A percentile compares a stretch with the other conserved stretches of the same genome.
Evolutionary conservation across 2,329 filamentous ascomycete genomes (phyloP).

Genomic region (Ceratocystis colombiana): DNA sequence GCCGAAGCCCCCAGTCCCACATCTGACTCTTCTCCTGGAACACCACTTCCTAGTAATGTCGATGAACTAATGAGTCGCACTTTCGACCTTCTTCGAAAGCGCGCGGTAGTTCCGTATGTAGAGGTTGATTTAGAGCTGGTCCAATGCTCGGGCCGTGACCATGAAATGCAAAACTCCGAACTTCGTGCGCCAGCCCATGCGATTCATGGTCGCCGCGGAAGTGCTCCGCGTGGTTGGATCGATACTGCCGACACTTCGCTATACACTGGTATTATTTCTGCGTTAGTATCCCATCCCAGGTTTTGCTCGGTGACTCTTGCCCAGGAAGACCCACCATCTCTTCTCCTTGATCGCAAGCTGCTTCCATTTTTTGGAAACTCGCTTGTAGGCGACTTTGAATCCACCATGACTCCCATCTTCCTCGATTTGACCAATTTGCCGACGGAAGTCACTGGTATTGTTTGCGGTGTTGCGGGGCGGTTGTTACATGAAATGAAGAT

Average conservation of each 20-base stretch:
- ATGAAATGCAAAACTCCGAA: constrained; percentile 17
- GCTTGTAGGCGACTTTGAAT: constrained; percentile 63
- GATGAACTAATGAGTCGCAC: constrained; percentile 73
- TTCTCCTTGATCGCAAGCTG: constrained; percentile 60
- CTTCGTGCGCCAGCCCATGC: constrained; percentile 31
- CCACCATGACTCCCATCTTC: constrained; percentile 72
- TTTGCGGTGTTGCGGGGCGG: constrained; percentile 81
- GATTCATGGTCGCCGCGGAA: constrained; percentile 27
- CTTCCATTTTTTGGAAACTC: constrained; percentile 59
- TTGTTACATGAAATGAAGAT: constrained; percentile 61
- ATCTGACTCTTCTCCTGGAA: constrained; percentile 43
- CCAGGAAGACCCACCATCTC: constrained; percentile 60
- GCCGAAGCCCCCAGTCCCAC: constrained; percentile 32
- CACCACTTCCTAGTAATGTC: constrained; percentile 67
- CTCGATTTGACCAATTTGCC: constrained; percentile 73
- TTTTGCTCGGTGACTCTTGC: constrained; percentile 68
- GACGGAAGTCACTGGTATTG: constrained; percentile 83
- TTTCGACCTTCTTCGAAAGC: constrained; percentile 69
- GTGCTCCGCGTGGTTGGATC: constrained; percentile 39
- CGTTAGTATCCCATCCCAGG: constrained; percentile 50
- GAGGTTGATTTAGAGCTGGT: constrained; percentile 60
- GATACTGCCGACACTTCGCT: constrained; percentile 53
- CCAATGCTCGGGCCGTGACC: constrained; percentile 63
- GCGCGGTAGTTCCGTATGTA: constrained; percentile 63
- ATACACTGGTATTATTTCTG: constrained; percentile 53